A percentile compares a stretch with the other conserved stretches of the same genome.
Evolutionary conservation across 805 yeast species (phyloP).

Genomic region (Isabelozyma gotoi): DNA sequence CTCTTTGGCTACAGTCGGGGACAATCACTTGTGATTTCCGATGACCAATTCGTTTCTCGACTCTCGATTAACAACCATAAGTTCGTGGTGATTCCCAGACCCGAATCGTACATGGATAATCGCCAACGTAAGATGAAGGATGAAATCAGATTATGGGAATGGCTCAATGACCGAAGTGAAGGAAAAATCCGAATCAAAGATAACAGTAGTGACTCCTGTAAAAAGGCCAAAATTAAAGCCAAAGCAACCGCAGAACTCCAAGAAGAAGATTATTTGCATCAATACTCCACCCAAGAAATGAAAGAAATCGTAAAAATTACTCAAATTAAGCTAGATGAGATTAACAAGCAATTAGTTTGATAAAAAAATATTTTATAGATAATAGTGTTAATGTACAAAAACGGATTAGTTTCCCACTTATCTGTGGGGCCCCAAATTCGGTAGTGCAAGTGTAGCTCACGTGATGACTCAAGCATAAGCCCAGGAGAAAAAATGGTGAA

Average conservation of each 20-base stretch:
- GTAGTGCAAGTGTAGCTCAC: too few species aligned
- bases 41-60: conserved; percentile 7
- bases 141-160: conserved; percentile 68
- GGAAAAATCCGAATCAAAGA: conserved; percentile 7
- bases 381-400: too few species aligned
- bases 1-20: conserved; percentile 12
- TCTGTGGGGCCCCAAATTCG: too few species aligned
- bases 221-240: neutral
- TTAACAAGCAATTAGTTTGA: conserved; percentile 13
- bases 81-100: conserved; percentile 41
- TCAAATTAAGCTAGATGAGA: conserved; percentile 38
- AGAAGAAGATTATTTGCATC: conserved; percentile 6
- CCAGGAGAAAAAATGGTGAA: too few species aligned
- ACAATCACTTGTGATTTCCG: conserved; percentile 3
- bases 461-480: too few species aligned
- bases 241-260: conserved; percentile 2
- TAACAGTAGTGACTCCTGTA: conserved; percentile 3
- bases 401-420: too few species aligned
- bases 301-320: conserved; percentile 47
- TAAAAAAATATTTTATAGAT: too few species aligned
- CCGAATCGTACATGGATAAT: conserved; percentile 29
- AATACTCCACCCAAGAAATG: conserved; percentile 42
- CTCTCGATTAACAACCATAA: conserved; percentile 32
- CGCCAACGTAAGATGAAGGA: conserved; percentile 36
- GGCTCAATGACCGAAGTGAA: conserved; percentile 51